Conservation (phyloP, 1,284 basidiomycete genomes). For the Leccinum holopus region DNA sequence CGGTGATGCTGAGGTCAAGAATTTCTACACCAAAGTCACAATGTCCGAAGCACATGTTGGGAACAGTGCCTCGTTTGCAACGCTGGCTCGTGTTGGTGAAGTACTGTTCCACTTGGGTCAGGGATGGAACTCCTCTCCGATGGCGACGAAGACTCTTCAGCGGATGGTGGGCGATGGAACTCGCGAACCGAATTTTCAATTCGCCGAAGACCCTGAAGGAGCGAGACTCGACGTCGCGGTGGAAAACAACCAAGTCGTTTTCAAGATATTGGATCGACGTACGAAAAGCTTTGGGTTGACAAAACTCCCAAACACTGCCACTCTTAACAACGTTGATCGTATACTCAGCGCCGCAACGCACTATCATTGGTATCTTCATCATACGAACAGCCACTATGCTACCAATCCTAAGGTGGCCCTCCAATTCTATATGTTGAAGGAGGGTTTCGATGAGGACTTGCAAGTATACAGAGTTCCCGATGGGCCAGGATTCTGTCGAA, state of each 20-base stretch:
- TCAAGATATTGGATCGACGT: constrained; percentile 18
- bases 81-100: neutral
- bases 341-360: constrained; percentile 12
- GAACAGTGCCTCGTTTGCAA: neutral
- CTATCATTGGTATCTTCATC: constrained; percentile 25
- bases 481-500: constrained; percentile 4
- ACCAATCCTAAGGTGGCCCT: neutral
- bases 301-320: neutral
- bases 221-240: constrained; percentile 13
- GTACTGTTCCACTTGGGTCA: neutral
- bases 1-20: neutral
- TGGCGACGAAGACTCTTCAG: neutral
- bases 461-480: neutral
- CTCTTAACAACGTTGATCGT: neutral
- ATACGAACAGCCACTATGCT: neutral
- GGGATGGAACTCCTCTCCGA: neutral
- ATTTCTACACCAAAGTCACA: neutral
- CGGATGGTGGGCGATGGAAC: neutral
- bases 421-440: constrained; percentile 15
- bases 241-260: neutral
- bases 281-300: constrained; percentile 13
- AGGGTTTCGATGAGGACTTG: constrained; percentile 5
- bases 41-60: neutral
- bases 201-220: neutral
- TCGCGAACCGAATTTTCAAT: neutral